A percentile compares a stretch with the other conserved stretches of the same genome.
Conservation (phyloP, 1,284 basidiomycete species). For the Ustilago xerochloae region DNA sequence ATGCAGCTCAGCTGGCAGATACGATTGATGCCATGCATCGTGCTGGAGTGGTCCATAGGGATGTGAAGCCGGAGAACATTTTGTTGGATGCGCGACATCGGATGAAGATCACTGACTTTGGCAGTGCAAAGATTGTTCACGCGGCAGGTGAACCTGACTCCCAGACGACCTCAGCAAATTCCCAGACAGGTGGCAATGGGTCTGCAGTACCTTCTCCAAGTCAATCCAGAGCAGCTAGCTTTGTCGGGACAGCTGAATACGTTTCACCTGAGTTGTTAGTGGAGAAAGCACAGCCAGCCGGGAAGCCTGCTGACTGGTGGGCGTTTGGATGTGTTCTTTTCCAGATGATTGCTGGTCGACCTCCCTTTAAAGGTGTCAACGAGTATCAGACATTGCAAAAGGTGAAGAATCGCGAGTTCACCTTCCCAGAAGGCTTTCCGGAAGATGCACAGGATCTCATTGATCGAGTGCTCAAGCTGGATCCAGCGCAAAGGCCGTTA, state of each 20-base stretch:
- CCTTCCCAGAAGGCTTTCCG: conserved; percentile 71
- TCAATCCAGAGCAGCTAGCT: conserved; percentile 75
- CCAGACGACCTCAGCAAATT: neutral
- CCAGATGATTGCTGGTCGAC: conserved; percentile 72
- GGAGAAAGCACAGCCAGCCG: conserved; percentile 72
- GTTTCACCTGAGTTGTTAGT: conserved; percentile 89
- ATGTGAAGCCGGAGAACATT: conserved; percentile 67
- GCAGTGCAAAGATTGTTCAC: conserved; percentile 61
- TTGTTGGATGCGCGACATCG: conserved; percentile 56
- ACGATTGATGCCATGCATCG: conserved; percentile 62
- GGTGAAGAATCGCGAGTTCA: conserved; percentile 72
- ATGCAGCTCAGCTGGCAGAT: conserved; percentile 62
- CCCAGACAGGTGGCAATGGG: neutral
- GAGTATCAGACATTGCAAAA: conserved; percentile 75
- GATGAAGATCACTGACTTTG: conserved; percentile 66
- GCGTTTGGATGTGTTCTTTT: conserved; percentile 73
- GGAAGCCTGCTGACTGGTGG: conserved; percentile 72
- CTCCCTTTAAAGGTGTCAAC: conserved; percentile 73
- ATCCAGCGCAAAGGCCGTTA: conserved; percentile 38
- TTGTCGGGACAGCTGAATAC: conserved; percentile 97
- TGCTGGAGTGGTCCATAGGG: conserved; percentile 62
- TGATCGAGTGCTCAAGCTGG: conserved; percentile 69
- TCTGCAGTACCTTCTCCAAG: neutral
- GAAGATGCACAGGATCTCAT: conserved; percentile 70
- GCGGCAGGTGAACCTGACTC: conserved; percentile 13